phyloP scores from a whole-genome alignment of 345 rosid genomes.

The Eucalyptus shirleyi region DNA sequence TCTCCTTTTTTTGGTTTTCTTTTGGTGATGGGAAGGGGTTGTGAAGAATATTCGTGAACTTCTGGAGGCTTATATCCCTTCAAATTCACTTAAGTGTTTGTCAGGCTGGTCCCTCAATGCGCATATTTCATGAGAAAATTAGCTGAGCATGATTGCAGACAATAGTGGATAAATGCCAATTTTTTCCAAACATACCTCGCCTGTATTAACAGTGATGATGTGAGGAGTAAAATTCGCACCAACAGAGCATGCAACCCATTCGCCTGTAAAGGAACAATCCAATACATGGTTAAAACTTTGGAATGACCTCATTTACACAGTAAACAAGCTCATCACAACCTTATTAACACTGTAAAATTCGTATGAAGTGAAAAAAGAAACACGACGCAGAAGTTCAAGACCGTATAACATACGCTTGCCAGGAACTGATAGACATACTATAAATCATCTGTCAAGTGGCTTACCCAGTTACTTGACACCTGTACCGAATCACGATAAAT shows the following conservation, averaged over 20 bases:
- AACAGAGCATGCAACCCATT: constrained; percentile 81
- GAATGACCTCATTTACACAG: not conserved
- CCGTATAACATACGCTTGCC: not conserved
- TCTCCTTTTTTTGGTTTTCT: not conserved
- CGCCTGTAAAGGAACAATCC: constrained; percentile 37
- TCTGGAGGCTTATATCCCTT: not conserved
- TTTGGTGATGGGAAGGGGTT: not conserved
- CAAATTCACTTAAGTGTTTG: not conserved
- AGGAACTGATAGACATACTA: not conserved
- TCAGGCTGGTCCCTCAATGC: not conserved
- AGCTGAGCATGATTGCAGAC: not conserved
- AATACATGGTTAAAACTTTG: not conserved
- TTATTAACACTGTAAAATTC: not conserved
- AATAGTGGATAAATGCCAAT: not conserved
- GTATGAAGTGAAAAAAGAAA: not conserved
- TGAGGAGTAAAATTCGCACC: constrained; percentile 96
- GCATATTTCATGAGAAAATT: not conserved
- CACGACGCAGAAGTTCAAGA: not conserved
- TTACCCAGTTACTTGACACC: not conserved
- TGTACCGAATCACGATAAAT: not conserved
- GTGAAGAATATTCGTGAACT: not conserved
- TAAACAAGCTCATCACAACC: not conserved
- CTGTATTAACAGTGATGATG: constrained; percentile 76
- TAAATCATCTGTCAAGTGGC: not conserved
- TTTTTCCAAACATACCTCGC: constrained; percentile 52